A percentile compares a stretch with the other conserved stretches of the same genome.
Conservation (phyloP, 306 rosid genomes). For the Cicer arietinum region DNA sequence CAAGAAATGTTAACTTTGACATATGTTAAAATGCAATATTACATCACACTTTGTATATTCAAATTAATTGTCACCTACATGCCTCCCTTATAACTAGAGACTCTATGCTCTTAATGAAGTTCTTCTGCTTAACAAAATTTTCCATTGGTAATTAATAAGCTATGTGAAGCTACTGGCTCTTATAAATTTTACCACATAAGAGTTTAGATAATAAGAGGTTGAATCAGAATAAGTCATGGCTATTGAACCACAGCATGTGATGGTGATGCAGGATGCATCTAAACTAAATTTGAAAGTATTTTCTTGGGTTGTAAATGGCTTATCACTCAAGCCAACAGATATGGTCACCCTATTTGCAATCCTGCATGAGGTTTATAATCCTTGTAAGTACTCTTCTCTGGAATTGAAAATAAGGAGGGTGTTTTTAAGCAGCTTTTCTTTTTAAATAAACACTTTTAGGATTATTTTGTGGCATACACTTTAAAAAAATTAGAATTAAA, state of each 20-base stretch:
- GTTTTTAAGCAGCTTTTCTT: too few relatives aligned
- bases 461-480: too few relatives aligned
- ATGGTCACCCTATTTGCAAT: slow-evolving; percentile 63
- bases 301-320: slow-evolving; percentile 56
- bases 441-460: too few relatives aligned
- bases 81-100: slow-evolving; percentile 20
- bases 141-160: neutral
- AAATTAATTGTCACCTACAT: neutral
- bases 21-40: slow-evolving; percentile 17
- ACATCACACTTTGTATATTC: slow-evolving; percentile 20
- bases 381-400: slow-evolving; percentile 65
- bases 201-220: slow-evolving; percentile 28
- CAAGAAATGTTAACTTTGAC: slow-evolving; percentile 35
- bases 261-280: slow-evolving; percentile 76
- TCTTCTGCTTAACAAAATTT: slow-evolving; percentile 24
- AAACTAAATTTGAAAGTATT: slow-evolving; percentile 56
- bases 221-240: slow-evolving; percentile 20
- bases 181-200: neutral
- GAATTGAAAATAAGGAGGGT: neutral
- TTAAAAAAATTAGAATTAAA: too few relatives aligned
- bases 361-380: slow-evolving; percentile 66
- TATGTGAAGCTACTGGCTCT: slow-evolving; percentile 4
- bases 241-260: slow-evolving; percentile 56
- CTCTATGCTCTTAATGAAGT: neutral
- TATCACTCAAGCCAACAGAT: slow-evolving; percentile 61